Conservation (phyloP, 164 flowering plant genomes). For the Tetracentron sinense region DNA sequence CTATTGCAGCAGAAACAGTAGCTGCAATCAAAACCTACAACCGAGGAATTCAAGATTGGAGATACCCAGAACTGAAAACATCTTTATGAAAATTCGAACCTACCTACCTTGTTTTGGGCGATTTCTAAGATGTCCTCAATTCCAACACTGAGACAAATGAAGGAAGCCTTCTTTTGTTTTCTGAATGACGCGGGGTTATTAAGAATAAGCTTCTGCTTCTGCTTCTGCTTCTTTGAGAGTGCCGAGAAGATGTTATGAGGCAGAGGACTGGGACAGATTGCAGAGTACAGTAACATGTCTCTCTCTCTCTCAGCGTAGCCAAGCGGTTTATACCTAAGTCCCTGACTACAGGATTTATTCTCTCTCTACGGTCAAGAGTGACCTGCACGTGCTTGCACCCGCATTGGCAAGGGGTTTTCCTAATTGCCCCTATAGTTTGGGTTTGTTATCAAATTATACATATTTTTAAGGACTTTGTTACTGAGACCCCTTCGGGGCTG, state of each 20-base stretch:
- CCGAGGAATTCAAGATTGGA: background rate
- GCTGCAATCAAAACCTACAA: conserved; percentile 69
- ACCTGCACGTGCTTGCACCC: no score
- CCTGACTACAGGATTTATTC: no score
- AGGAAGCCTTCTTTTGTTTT: conserved; percentile 6
- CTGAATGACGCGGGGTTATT: background rate
- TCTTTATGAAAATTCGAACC: background rate
- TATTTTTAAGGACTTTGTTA: no score
- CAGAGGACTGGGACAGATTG: background rate
- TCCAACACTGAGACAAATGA: conserved; percentile 21
- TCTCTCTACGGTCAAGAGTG: no score
- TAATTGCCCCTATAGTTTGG: no score
- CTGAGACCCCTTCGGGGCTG: no score
- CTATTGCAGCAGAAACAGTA: conserved; percentile 54
- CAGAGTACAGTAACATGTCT: conserved; percentile 14
- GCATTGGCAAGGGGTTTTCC: no score
- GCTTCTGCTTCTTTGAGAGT: background rate
- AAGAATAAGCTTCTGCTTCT: background rate
- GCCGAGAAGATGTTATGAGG: background rate
- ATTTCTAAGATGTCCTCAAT: conserved; percentile 27
- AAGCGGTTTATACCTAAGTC: no score
- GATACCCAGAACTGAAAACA: background rate
- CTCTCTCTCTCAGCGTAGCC: no score
- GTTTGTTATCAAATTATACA: no score
- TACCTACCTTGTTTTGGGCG: conserved; percentile 42